Conservation (phyloP, 495 filamentous ascomycete species). For the Penicillium manginii region DNA sequence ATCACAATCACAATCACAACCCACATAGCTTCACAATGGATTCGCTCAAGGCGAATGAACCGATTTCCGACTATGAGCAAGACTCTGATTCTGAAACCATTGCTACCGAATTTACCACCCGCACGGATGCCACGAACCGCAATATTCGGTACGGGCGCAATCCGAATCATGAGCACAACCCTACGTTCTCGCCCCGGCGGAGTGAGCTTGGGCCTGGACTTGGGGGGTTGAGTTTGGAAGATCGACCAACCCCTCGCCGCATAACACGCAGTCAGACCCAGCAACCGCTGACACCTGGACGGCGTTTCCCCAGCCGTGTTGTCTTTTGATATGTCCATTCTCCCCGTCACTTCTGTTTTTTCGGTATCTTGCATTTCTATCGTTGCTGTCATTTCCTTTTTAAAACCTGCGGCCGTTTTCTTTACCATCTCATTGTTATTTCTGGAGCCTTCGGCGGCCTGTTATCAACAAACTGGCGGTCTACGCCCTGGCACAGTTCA, state of each 20-base stretch:
- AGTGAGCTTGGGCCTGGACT: constrained; percentile 44
- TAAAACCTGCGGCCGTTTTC: neutral
- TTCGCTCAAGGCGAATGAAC: constrained; percentile 38
- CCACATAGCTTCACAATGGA: constrained; percentile 44
- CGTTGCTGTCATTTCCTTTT: neutral
- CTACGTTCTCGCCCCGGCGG: constrained; percentile 37
- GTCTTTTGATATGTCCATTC: constrained; percentile 4
- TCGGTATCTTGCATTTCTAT: neutral
- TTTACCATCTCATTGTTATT: neutral
- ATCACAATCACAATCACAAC: constrained; percentile 23
- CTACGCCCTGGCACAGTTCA: neutral
- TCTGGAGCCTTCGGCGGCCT: neutral
- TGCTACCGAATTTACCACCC: constrained; percentile 39
- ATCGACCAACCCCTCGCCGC: constrained; percentile 37
- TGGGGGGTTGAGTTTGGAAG: constrained; percentile 47
- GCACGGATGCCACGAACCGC: constrained; percentile 42
- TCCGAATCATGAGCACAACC: constrained; percentile 15
- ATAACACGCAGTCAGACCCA: constrained; percentile 49
- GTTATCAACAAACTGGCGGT: neutral
- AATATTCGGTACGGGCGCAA: constrained; percentile 45
- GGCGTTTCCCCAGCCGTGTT: constrained; percentile 8
- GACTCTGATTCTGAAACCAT: constrained; percentile 51
- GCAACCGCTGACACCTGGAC: constrained; percentile 20
- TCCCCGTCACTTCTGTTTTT: neutral
- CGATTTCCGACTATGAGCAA: constrained; percentile 41